Percentiles rank a stretch among this genome's conserved stretches.
Evolutionary conservation across 306 rosid species (phyloP).

Genomic region (Leucaena leucocephala): DNA sequence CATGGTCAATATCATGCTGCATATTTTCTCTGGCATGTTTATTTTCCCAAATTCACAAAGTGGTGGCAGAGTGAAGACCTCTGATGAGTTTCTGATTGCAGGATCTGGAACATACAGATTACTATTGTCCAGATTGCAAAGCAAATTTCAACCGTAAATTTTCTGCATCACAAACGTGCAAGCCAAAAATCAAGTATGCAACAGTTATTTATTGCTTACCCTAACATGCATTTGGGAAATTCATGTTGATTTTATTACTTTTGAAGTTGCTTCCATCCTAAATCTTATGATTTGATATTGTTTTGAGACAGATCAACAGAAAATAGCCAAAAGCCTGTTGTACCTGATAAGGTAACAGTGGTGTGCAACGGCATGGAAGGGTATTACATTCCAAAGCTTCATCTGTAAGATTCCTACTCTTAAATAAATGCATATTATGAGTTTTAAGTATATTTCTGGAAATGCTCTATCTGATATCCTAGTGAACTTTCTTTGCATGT

Average conservation of each 20-base stretch:
- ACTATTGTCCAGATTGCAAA: conserved; percentile 94
- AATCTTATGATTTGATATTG: conserved; percentile 31
- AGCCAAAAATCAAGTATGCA: conserved; percentile 58
- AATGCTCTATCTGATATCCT: neutral
- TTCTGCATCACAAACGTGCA: conserved; percentile 45
- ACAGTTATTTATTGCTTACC: conserved; percentile 18
- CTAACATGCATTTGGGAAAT: conserved; percentile 28
- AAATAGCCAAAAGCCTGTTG: conserved; percentile 40
- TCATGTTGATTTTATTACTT: conserved; percentile 23
- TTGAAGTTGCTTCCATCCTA: neutral
- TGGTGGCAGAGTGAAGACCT: conserved; percentile 22
- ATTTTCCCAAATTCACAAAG: conserved; percentile 17
- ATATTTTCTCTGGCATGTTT: conserved; percentile 21
- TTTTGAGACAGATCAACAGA: conserved; percentile 57
- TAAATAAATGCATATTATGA: conserved; percentile 14
- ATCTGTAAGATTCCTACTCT: conserved; percentile 68
- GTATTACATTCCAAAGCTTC: conserved; percentile 72
- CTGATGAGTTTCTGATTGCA: conserved; percentile 43
- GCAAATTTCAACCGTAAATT: conserved; percentile 47
- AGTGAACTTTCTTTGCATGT: neutral
- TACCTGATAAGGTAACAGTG: conserved; percentile 67
- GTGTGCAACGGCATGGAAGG: conserved; percentile 99
- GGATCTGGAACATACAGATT: conserved; percentile 76
- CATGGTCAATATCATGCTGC: conserved; percentile 21
- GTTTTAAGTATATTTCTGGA: conserved; percentile 28